Evolutionary conservation across 192 early-diverging fungal species (phyloP).

Genomic region (Umbelopsis sp.): DNA sequence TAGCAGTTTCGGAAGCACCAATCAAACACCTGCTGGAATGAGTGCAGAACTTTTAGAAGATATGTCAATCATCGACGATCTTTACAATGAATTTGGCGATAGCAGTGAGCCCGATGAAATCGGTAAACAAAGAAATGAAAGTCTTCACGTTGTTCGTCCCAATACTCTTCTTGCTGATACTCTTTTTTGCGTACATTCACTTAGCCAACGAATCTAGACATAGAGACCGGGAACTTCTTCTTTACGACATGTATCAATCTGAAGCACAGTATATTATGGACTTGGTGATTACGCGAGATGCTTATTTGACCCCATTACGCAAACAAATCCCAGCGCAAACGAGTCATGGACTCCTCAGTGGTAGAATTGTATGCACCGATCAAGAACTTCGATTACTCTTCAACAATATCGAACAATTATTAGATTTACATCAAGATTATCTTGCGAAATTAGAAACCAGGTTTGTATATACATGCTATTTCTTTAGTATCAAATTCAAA

Average conservation of each 20-base stretch:
- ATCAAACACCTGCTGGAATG: neutral
- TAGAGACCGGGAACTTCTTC: neutral
- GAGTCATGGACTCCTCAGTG: constrained; percentile 15
- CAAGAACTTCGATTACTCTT: constrained; percentile 18
- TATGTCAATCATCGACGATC: constrained; percentile 15
- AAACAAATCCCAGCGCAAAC: constrained; percentile 11
- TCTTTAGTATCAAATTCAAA: neutral
- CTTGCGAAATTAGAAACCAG: constrained; percentile 11
- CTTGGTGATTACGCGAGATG: neutral
- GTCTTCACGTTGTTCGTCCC: neutral
- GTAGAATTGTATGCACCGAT: constrained; percentile 23
- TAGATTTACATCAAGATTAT: constrained; percentile 13
- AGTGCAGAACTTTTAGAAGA: constrained; percentile 7
- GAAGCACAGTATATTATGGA: constrained; percentile 1
- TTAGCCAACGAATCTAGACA: constrained; percentile 7
- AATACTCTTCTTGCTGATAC: neutral
- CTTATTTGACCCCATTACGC: neutral
- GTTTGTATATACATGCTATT: neutral
- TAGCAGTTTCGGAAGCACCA: neutral
- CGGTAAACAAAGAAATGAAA: neutral
- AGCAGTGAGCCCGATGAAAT: neutral
- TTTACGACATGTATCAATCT: constrained; percentile 6
- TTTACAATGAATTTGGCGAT: constrained; percentile 5
- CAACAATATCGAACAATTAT: constrained; percentile 14
- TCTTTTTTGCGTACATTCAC: neutral